Evolutionary conservation across 1,284 basidiomycete genomes (phyloP).

Genomic region (Ganoderma lucidum): DNA sequence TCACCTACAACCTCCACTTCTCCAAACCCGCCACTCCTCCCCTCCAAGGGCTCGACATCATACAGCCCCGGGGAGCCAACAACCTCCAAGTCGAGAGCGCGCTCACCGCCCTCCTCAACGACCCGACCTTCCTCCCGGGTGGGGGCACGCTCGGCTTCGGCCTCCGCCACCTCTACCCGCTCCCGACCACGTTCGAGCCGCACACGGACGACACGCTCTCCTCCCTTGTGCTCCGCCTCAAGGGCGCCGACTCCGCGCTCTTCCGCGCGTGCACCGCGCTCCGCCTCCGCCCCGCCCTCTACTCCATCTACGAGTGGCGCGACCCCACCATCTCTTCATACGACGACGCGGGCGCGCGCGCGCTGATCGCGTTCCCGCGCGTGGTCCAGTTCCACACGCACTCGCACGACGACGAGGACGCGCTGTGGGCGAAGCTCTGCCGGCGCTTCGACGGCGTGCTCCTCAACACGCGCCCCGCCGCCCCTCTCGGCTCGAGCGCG

Average conservation of each 20-base stretch:
- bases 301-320: too few species aligned
- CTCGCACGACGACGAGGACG: not conserved
- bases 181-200: not conserved
- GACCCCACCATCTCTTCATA: too few species aligned
- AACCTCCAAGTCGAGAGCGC: slow-evolving; percentile 16
- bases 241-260: too few species aligned
- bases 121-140: slow-evolving; percentile 42
- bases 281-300: too few species aligned
- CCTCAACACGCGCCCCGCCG: too few species aligned
- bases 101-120: slow-evolving; percentile 36
- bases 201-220: slow-evolving; percentile 3
- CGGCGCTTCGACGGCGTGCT: too few species aligned
- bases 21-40: not conserved
- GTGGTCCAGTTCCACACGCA: not conserved
- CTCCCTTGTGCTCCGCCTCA: too few species aligned
- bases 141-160: slow-evolving; percentile 47
- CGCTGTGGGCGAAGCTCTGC: too few species aligned
- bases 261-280: too few species aligned
- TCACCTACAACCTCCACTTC: slow-evolving; percentile 51
- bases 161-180: slow-evolving; percentile 45
- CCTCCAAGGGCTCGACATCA: slow-evolving; percentile 1
- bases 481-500: not conserved
- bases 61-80: slow-evolving; percentile 19
- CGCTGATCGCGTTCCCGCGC: too few species aligned
- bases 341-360: too few species aligned